These are phyloP conservation scores for Platanthera guangdongensis DNA, from an alignment of 106 monocot genomes.

Conservation along the genomic window DNA sequence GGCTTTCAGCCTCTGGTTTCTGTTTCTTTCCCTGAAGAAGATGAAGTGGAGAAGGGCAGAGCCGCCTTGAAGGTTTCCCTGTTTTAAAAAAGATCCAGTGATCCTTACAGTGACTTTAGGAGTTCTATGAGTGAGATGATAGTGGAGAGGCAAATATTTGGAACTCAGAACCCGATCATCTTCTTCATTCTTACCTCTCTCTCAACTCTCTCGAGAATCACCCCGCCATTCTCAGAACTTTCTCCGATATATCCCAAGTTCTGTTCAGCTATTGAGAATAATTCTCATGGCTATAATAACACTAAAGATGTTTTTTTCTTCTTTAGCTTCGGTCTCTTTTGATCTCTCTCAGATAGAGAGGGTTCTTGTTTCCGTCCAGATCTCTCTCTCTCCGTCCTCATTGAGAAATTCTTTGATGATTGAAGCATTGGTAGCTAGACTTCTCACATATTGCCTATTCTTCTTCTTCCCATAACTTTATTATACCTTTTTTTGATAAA, in stretches of 20 bases:
- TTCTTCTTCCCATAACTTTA: too few species aligned
- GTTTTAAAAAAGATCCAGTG: constrained; percentile 47
- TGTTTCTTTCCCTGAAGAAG: neutral
- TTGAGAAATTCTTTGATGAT: too few species aligned
- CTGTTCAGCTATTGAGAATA: constrained; percentile 12
- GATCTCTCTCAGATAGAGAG: too few species aligned
- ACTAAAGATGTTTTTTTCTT: too few species aligned
- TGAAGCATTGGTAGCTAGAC: too few species aligned
- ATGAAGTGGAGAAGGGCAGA: neutral
- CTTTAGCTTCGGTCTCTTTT: too few species aligned
- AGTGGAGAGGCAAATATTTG: constrained; percentile 37
- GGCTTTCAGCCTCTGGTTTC: constrained; percentile 51
- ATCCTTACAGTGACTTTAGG: constrained; percentile 60
- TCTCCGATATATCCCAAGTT: constrained; percentile 13
- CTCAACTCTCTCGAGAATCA: constrained; percentile 52
- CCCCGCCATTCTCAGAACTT: constrained; percentile 45
- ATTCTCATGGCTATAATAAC: too few species aligned
- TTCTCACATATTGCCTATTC: too few species aligned
- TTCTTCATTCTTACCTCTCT: constrained; percentile 44
- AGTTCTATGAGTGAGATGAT: constrained; percentile 84
- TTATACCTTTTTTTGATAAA: too few species aligned
- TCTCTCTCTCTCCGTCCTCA: too few species aligned
- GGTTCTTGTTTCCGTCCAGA: too few species aligned
- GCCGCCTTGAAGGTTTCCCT: constrained; percentile 18
- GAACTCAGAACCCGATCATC: constrained; percentile 30